These are phyloP conservation scores for Colletotrichum zoysiae DNA, from an alignment of 2,329 filamentous ascomycete species.

Conservation along the genomic window DNA sequence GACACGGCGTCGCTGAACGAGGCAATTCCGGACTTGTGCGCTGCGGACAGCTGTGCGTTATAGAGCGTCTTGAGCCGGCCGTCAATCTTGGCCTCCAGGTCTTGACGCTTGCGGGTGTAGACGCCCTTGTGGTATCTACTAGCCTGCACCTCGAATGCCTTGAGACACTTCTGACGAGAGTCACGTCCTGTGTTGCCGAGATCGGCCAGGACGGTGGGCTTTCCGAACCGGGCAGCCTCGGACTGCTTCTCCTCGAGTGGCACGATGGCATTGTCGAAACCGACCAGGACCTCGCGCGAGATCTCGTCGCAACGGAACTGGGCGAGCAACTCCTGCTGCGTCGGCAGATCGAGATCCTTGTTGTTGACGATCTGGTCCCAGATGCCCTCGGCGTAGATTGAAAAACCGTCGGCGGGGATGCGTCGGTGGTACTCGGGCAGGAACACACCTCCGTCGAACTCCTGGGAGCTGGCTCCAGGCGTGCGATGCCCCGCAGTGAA, in stretches of 20 bases:
- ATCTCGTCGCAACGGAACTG: slow-evolving; percentile 99
- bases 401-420: slow-evolving; percentile 97
- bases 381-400: slow-evolving; percentile 90
- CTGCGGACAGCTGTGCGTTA: slow-evolving; percentile 86
- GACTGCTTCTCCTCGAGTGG: slow-evolving; percentile 90
- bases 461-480: slow-evolving; percentile 73
- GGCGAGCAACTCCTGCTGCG: slow-evolving; percentile 94
- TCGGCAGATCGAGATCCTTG: slow-evolving; percentile 96
- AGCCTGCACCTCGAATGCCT: slow-evolving; percentile 89
- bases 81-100: slow-evolving; percentile 90
- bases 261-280: slow-evolving; percentile 83
- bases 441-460: slow-evolving; percentile 84
- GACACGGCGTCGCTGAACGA: slow-evolving; percentile 90
- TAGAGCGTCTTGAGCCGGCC: slow-evolving; percentile 89
- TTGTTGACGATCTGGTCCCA: slow-evolving; percentile 99
- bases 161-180: slow-evolving; percentile 79
- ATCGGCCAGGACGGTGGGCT: slow-evolving; percentile 77
- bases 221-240: slow-evolving; percentile 79
- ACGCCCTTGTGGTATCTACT: slow-evolving; percentile 98
- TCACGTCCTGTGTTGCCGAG: slow-evolving; percentile 80
- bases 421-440: slow-evolving; percentile 94
- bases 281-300: slow-evolving; percentile 84
- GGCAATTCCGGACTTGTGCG: slow-evolving; percentile 87
- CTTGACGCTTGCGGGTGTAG: slow-evolving; percentile 85
- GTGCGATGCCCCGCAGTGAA: slow-evolving; percentile 87